Evolutionary conservation across 108 stramenopile species (phyloP), one percentile per base, ranked within the genome.

Genomic region (Asterionellopsis glacialis): DNA sequence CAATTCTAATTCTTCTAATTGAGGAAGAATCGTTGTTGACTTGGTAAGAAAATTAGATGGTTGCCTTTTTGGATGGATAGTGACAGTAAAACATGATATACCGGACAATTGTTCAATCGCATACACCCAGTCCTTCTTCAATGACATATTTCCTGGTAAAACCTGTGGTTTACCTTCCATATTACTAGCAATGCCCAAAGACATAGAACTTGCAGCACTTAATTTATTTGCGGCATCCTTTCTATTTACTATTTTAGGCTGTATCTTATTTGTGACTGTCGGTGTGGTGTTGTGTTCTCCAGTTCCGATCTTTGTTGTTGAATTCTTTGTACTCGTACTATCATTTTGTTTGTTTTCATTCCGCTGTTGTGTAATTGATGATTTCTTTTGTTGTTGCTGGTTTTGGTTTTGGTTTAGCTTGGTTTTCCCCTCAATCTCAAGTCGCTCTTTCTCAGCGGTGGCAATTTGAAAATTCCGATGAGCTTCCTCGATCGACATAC

Each of bases 81-180:
- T 21, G 15, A 64, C 63, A 1, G 33, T 21, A 27, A 41, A 64
- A 27, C 49, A 52, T 19, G 51, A 52, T 1, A 64, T 14, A 23
- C 52, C 38, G 9, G 55, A 19, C 38, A 64, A 38, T 22, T 64
- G 7, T 56, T 64, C 52, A 1, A 64, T 54, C 24, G 52, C 21
- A 27, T 64, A 64, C 22, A 24, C 21, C 43, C 43, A 47, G 5
- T 45, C 18, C 14, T 28, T 28, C 22, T 49, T 25, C 5, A 4
- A 6, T 39, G 19, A 19, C 54, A 40, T 25, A 5, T 9, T 16
- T 55, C 9, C 24, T 16, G 5, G 4, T 7, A 48, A 21, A 7
- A 21, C n/a, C n/a, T n/a, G n/a, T n/a, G n/a, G n/a, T n/a, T n/a
- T n/a, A n/a, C n/a, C n/a, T n/a, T n/a, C n/a, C n/a, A n/a, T n/a